phyloP scores from a whole-genome alignment of 2,329 filamentous ascomycete species.

The Apiospora hydei region DNA sequence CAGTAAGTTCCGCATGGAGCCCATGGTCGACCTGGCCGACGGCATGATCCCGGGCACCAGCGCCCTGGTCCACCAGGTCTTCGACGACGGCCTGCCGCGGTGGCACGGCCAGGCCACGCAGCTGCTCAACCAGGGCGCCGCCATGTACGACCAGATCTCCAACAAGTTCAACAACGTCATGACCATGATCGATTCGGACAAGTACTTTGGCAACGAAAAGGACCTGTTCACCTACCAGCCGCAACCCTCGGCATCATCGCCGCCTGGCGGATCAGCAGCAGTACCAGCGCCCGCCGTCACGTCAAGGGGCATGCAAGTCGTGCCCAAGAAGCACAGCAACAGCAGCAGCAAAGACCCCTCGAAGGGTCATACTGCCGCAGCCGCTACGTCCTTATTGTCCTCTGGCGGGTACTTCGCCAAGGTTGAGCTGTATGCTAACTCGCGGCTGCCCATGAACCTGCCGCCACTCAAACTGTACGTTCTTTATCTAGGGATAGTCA shows the following conservation, averaged over 20 bases:
- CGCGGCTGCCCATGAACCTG: constrained; percentile 72
- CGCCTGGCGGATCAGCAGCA: constrained; percentile 25
- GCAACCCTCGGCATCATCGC: constrained; percentile 25
- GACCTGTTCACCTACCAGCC: constrained; percentile 57
- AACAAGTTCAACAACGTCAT: constrained; percentile 72
- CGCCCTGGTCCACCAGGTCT: constrained; percentile 42
- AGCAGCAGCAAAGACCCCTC: constrained; percentile 41
- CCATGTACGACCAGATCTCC: constrained; percentile 66
- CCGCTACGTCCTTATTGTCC: constrained; percentile 45
- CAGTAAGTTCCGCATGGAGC: constrained; percentile 47
- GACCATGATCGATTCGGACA: constrained; percentile 74
- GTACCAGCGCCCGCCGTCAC: neutral
- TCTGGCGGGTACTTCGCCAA: constrained; percentile 74
- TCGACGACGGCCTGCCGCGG: constrained; percentile 52
- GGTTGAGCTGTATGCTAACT: constrained; percentile 80
- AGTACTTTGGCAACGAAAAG: constrained; percentile 58
- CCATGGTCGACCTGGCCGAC: constrained; percentile 52
- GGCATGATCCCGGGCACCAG: constrained; percentile 47
- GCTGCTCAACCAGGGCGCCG: constrained; percentile 53
- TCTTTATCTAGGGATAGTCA: neutral
- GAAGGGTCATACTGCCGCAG: constrained; percentile 46
- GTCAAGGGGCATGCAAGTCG: neutral
- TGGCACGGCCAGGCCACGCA: constrained; percentile 53
- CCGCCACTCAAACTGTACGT: constrained; percentile 71
- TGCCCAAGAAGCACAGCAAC: constrained; percentile 24